Percentiles rank a stretch among this genome's conserved stretches.
Conservation (phyloP, 768 basidiomycete genomes). For the Lactarius trivialis region DNA sequence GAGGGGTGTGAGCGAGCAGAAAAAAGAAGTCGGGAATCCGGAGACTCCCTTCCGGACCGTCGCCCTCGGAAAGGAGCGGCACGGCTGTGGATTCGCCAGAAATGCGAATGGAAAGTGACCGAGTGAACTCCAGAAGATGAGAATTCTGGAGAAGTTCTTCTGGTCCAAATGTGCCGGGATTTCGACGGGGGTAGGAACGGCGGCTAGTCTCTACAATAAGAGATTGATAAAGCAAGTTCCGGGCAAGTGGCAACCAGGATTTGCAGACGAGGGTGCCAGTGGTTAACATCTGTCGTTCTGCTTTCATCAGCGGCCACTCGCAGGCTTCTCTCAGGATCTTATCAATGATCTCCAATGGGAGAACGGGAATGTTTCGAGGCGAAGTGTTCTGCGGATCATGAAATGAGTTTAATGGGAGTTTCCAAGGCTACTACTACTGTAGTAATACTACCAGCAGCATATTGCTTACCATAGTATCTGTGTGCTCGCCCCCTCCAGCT, state of each 20-base stretch:
- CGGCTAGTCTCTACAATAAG: conserved; percentile 5
- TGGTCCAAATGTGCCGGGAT: conserved; percentile 1
- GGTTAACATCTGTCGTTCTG: not conserved
- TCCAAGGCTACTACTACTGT: not conserved
- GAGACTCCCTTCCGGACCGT: not conserved
- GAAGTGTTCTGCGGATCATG: not conserved
- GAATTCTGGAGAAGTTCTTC: not conserved
- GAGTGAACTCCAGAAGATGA: conserved; percentile 1
- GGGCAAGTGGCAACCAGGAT: conserved; percentile 12
- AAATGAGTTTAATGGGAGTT: not conserved
- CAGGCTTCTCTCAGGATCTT: no score
- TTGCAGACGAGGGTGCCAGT: conserved; percentile 15
- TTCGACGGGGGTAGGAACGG: not conserved
- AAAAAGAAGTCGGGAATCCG: conserved; percentile 4
- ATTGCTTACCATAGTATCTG: not conserved
- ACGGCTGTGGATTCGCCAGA: not conserved
- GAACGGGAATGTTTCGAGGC: not conserved
- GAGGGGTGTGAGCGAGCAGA: conserved; percentile 5
- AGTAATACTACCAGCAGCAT: no score
- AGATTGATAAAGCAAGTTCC: conserved; percentile 7
- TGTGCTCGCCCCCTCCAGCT: not conserved
- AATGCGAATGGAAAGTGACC: conserved; percentile 11
- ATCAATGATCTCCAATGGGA: conserved; percentile 4
- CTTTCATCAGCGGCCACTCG: not conserved
- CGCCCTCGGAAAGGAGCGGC: not conserved